These are phyloP conservation scores for Canavalia ensiformis DNA, from an alignment of 306 rosid genomes.

Conservation along the genomic window DNA sequence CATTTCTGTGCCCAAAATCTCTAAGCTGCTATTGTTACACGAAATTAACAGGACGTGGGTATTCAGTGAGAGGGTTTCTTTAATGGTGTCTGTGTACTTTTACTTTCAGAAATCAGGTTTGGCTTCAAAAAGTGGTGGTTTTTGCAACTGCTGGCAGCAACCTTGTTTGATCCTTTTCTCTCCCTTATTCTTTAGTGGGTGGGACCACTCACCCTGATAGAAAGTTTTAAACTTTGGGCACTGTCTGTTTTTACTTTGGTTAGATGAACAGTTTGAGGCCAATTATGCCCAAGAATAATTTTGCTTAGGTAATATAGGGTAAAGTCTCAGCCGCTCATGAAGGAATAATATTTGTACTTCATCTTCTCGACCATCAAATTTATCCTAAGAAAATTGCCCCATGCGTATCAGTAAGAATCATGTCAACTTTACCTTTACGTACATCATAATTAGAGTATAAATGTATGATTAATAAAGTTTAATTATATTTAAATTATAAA, in stretches of 20 bases:
- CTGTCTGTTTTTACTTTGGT: slow-evolving; percentile 36
- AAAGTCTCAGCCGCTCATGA: slow-evolving; percentile 50
- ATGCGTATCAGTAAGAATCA: neutral
- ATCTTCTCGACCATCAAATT: slow-evolving; percentile 29
- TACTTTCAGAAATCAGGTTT: slow-evolving; percentile 40
- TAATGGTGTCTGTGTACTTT: slow-evolving; percentile 43
- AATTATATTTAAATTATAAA: neutral
- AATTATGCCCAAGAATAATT: slow-evolving; percentile 34
- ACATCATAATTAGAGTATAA: neutral
- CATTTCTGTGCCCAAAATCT: slow-evolving; percentile 42
- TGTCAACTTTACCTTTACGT: neutral
- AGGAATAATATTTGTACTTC: slow-evolving; percentile 44
- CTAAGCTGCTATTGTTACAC: slow-evolving; percentile 28
- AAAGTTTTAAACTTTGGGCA: slow-evolving; percentile 37
- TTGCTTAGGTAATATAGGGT: slow-evolving; percentile 37
- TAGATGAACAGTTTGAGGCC: slow-evolving; percentile 30
- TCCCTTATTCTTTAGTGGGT: slow-evolving; percentile 34
- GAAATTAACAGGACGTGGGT: slow-evolving; percentile 26
- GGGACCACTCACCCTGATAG: slow-evolving; percentile 53
- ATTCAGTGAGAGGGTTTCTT: slow-evolving; percentile 12
- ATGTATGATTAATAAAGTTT: neutral
- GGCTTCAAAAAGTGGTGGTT: slow-evolving; percentile 26
- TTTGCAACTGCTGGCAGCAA: slow-evolving; percentile 29
- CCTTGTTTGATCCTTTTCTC: slow-evolving; percentile 21
- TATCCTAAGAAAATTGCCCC: slow-evolving; percentile 4